These are phyloP conservation scores for Heterobasidion irregulare DNA, from an alignment of 1,284 basidiomycete species.

Conservation along the genomic window DNA sequence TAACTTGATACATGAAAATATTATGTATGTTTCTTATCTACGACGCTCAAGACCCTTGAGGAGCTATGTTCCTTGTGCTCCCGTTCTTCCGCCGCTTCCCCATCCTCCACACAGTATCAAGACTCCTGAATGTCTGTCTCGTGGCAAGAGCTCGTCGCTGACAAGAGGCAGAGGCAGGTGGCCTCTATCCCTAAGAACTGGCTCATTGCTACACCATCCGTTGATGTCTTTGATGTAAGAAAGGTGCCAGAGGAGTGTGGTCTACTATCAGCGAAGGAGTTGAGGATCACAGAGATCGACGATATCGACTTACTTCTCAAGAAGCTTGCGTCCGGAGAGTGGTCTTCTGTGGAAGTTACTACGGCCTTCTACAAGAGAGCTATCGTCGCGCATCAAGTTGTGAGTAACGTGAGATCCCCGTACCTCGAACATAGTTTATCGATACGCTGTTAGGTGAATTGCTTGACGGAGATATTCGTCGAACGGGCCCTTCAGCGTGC, in stretches of 20 bases:
- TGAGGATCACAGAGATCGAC: slow-evolving; percentile 57
- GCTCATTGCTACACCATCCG: slow-evolving; percentile 36
- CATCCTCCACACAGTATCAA: neutral
- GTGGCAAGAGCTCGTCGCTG: slow-evolving; percentile 47
- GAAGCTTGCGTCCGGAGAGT: slow-evolving; percentile 39
- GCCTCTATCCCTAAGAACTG: slow-evolving; percentile 55
- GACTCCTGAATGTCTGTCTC: slow-evolving; percentile 3
- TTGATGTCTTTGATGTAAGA: slow-evolving; percentile 42
- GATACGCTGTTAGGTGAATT: slow-evolving; percentile 33
- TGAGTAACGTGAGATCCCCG: slow-evolving; percentile 25
- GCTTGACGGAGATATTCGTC: slow-evolving; percentile 45
- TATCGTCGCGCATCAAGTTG: slow-evolving; percentile 75
- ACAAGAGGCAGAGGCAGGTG: slow-evolving; percentile 42
- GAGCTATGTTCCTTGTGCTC: neutral
- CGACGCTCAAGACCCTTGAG: no score
- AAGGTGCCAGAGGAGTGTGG: slow-evolving; percentile 50
- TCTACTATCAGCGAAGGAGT: slow-evolving; percentile 48
- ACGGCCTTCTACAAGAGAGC: slow-evolving; percentile 77
- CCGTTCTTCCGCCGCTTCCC: neutral
- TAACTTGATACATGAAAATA: neutral
- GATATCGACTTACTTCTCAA: slow-evolving; percentile 38
- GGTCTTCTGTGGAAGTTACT: slow-evolving; percentile 61
- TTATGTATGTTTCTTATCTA: neutral
- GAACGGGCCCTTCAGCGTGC: slow-evolving; percentile 46
- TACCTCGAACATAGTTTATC: neutral